phyloP scores from a whole-genome alignment of 768 basidiomycete species.

The Candolleomyces aberdarensis region DNA sequence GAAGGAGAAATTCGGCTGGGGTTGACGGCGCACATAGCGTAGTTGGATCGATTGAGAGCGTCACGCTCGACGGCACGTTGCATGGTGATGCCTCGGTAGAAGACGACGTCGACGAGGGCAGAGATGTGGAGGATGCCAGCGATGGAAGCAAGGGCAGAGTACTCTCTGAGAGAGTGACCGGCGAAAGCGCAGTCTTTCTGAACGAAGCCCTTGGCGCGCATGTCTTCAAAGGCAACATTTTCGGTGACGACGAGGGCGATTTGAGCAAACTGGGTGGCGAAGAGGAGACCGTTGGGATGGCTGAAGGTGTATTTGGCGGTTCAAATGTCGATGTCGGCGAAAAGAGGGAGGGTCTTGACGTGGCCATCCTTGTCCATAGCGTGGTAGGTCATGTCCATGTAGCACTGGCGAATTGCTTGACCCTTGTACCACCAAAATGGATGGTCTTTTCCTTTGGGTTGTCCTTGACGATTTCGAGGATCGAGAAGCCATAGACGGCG shows the following conservation, averaged over 20 bases:
- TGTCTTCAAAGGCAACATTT: conserved; percentile 97
- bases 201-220: conserved; percentile 94
- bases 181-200: conserved; percentile 93
- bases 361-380: conserved; percentile 95
- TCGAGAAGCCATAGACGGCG: conserved; percentile 97
- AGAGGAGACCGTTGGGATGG: conserved; percentile 91
- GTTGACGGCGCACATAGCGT: conserved; percentile 99
- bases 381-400: conserved; percentile 99
- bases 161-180: conserved; percentile 97
- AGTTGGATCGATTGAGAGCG: conserved; percentile 87
- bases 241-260: conserved; percentile 98
- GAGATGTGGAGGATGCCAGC: conserved; percentile 96
- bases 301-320: conserved; percentile 98
- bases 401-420: conserved; percentile 96
- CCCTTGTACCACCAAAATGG: conserved; percentile 99
- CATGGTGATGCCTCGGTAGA: conserved; percentile 99
- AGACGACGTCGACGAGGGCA: conserved; percentile 94
- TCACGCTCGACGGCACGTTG: conserved; percentile 99
- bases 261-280: conserved; percentile 98
- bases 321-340: conserved; percentile 91
- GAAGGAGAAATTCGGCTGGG: conserved; percentile 91
- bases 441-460: conserved; percentile 99
- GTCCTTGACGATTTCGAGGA: conserved; percentile 97
- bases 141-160: conserved; percentile 96
- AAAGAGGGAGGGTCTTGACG: conserved; percentile 94